A percentile compares a stretch with the other conserved stretches of the same genome.
These are phyloP conservation scores for Aspergillus tamarii DNA, from an alignment of 2,329 filamentous ascomycete genomes.

Conservation along the genomic window DNA sequence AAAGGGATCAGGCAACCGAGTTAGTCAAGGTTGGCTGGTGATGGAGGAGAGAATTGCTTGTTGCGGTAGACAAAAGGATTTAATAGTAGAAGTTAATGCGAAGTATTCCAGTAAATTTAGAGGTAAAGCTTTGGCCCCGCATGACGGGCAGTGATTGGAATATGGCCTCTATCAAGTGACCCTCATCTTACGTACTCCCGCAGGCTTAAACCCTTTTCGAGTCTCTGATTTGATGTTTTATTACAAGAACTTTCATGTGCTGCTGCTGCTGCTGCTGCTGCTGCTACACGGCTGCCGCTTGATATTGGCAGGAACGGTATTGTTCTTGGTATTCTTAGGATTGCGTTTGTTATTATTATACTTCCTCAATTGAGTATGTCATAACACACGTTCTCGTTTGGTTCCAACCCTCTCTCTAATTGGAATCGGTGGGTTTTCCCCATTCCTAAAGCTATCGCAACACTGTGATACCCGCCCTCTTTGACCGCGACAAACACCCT, in stretches of 20 bases:
- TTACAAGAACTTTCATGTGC: background rate
- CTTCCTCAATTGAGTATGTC: background rate
- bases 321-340: background rate
- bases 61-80: background rate
- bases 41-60: background rate
- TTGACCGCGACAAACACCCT: background rate
- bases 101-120: background rate
- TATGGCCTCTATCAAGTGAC: slow-evolving; percentile 10
- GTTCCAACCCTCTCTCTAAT: background rate
- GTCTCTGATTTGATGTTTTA: background rate
- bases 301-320: background rate
- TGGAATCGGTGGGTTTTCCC: background rate
- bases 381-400: background rate
- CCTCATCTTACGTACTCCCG: slow-evolving; percentile 6
- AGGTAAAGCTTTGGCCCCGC: slow-evolving; percentile 7
- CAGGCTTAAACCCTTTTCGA: background rate
- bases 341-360: background rate
- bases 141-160: slow-evolving; percentile 6
- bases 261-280: background rate
- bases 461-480: background rate
- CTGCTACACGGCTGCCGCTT: too few species aligned
- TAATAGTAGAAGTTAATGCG: background rate
- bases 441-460: background rate
- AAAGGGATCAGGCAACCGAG: background rate
- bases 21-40: background rate